Base-by-base conservation (phyloP, 2,329 filamentous ascomycete genomes). In the Simplicillium aogashimaense region DNA sequence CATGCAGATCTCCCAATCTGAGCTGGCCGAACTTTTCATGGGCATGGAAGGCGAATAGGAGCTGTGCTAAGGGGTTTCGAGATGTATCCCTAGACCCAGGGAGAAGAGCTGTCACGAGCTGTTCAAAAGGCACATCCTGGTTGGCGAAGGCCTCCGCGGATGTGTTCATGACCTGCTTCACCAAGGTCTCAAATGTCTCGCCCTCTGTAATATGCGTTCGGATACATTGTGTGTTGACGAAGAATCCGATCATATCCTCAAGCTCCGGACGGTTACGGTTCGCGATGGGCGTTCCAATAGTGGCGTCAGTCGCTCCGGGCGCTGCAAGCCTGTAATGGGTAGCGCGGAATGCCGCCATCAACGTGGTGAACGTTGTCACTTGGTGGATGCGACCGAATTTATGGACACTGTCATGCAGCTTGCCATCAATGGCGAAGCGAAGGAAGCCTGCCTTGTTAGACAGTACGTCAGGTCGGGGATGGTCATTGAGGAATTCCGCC, bases 171-270 rank as follows among this genome's bases (percentile, higher is more conserved):
- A 45, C 47, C n/a, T 47, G 43, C 3, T 29, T 33, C 4, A 50
- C 43, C 5, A 50, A 31, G 3, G 16, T 17, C 1, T 39, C 40
- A 15, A 50, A 46, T 3, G 48, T 36, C 2, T 39, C 40, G 1
- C 43, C 38, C 2, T n/a, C n/a, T n/a, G 41, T 41, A 5, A 39
- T 30, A 2, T 47, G 20, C 3, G 43, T 31, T 1, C 48, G 38
- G 13, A 50, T 44, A 15, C 46, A 47, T 35, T 48, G 48, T 2
- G 36, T 44, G 18, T 48, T 47, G 13, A 47, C 48, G 29, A 50
- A 50, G 41, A 48, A 48, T 16, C 47, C 47, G 10, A 48, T 38
- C 4, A 44, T 20, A 29, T 39, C 18, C 17, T 46, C 31, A 9
- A 46, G 17, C 37, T 46, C 46, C 11, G 13, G 36, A 2, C 42